A percentile compares a stretch with the other conserved stretches of the same genome.
These are phyloP conservation scores for Vaccinium darrowii DNA, from an alignment of 148 eudicot species.

Conservation along the genomic window DNA sequence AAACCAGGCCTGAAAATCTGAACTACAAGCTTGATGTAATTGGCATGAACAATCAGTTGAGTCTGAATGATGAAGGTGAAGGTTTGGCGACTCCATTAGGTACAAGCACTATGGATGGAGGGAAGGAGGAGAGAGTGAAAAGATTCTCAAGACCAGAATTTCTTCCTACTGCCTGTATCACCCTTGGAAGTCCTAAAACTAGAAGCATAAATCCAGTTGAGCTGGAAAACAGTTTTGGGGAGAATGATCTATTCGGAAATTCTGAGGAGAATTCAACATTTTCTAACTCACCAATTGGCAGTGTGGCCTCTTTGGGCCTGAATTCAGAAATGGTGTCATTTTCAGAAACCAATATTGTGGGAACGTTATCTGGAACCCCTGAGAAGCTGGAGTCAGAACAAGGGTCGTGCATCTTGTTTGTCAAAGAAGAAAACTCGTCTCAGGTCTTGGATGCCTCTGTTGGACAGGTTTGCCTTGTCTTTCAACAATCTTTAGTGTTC, in stretches of 20 bases:
- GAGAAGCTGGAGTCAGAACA: conserved; percentile 26
- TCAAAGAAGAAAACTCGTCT: conserved; percentile 20
- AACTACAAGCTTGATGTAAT: neutral
- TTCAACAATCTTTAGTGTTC: neutral
- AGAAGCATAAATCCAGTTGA: conserved; percentile 20
- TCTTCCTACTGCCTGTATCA: conserved; percentile 21
- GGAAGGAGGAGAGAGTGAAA: conserved; percentile 21
- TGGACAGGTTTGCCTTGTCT: conserved; percentile 28
- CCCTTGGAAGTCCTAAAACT: conserved; percentile 27
- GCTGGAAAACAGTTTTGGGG: conserved; percentile 13
- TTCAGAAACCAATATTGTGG: conserved; percentile 17
- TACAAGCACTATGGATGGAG: conserved; percentile 12
- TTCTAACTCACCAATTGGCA: neutral
- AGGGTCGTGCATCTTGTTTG: conserved; percentile 13
- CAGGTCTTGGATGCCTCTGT: conserved; percentile 23
- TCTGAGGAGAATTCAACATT: conserved; percentile 3
- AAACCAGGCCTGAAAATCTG: conserved; percentile 9
- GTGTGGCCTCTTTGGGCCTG: neutral
- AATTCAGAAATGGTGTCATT: conserved; percentile 9
- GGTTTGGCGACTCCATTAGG: conserved; percentile 1
- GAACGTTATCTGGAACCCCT: conserved; percentile 6
- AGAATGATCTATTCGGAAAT: conserved; percentile 20
- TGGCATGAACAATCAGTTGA: conserved; percentile 10
- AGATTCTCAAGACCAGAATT: conserved; percentile 24
- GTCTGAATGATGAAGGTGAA: neutral